Base-by-base conservation (phyloP, 2,329 filamentous ascomycete species). In the Claviceps humidiphila region DNA sequence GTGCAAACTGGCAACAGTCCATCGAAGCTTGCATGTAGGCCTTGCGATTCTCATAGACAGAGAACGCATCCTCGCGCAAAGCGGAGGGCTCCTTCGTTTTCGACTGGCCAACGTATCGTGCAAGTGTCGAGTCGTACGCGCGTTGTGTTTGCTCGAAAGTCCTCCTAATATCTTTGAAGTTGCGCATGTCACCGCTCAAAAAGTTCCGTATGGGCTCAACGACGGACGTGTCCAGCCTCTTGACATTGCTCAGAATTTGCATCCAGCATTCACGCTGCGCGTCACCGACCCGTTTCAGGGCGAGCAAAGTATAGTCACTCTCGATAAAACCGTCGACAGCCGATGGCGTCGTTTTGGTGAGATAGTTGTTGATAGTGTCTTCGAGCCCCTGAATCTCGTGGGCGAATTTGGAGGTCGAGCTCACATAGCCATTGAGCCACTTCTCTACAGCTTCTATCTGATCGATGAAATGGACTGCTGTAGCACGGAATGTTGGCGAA, bases 31-130 rank as follows among this genome's bases (percentile, higher is more conserved):
- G 91, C 44, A 97, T 74, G 65, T 98, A 98, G 37, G 83, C 80
- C 63, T 93, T 94, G 54, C 91, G 81, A 24, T 88, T 87, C 72
- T 97, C 93, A 64, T 95, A 93, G 40, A 97, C 81, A 64, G 93
- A 84, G 62, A 98, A 98, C 0, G 93, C 93, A 68, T 98, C 93
- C 67, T 98, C 93, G 55, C 93, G 80, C 52, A 98, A 74, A 1
- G 89, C 81, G 0, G 89, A 96, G 0, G 91, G 81, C 67, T 98
- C 93, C 69, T 97, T 98, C 5, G 88, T 84, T 73, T 96, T 97
- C 58, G 84, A 86, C 68, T 96, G 89, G 3, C 79, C 75, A 5
- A 89, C 78, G 63, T 95, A 97, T 54, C 90, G 82, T 22, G 87
- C 80, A 53, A 96, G 77, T 3, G 87, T 81, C 51, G 79, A 78